These are phyloP conservation scores for Lecanicillium sp. DNA, from an alignment of 2,329 filamentous ascomycete genomes.

Conservation along the genomic window DNA sequence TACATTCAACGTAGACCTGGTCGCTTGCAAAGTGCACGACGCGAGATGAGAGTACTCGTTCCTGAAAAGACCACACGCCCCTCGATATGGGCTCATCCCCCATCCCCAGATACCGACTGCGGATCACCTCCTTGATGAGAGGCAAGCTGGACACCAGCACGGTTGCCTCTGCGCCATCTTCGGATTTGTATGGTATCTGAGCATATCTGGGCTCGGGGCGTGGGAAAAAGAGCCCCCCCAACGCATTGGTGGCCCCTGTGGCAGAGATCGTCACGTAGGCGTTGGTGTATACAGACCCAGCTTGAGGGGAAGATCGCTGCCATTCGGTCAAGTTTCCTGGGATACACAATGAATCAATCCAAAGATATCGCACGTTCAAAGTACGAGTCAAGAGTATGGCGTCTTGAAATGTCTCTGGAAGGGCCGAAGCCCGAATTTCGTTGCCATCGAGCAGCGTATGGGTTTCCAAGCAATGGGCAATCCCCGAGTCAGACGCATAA, in stretches of 20 bases:
- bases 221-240: conserved; percentile 4
- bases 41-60: conserved; percentile 5
- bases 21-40: conserved; percentile 6
- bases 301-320: conserved; percentile 1
- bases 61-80: conserved; percentile 6
- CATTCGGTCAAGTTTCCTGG: background rate
- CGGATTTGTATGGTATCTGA: background rate
- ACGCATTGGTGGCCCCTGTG: background rate
- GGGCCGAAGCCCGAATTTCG: background rate
- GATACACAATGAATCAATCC: conserved; percentile 8
- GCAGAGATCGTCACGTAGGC: conserved; percentile 3
- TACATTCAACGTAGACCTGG: conserved; percentile 5
- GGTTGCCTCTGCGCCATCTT: background rate
- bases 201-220: background rate
- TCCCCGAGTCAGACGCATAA: background rate
- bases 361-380: conserved; percentile 4
- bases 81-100: conserved; percentile 1
- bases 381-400: conserved; percentile 4
- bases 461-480: background rate
- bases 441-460: background rate
- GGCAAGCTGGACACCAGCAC: background rate
- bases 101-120: background rate
- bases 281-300: conserved; percentile 1
- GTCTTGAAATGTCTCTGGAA: conserved; percentile 6
- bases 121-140: background rate